Evolutionary conservation across 78 protist genomes (phyloP), one percentile per base, ranked within the genome.

Genomic region (Mastigamoeba balamuthi): DNA sequence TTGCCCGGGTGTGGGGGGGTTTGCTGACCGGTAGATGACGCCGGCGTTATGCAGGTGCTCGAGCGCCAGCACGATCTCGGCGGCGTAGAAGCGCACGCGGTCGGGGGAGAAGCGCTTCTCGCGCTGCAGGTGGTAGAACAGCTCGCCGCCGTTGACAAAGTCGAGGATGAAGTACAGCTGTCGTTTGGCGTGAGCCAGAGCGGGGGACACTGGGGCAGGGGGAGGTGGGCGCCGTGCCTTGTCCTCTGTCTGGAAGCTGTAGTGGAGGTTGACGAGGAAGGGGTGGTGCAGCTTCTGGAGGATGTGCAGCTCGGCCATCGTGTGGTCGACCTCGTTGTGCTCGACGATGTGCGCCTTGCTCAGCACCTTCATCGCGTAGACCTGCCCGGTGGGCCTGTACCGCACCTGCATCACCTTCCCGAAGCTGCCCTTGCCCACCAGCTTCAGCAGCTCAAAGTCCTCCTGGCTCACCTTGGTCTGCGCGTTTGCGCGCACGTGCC

Each of bases 341-440:
- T 72, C 80, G 29, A 91, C 77, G 27, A 92, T 72, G 9, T 85
- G 72, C 63, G 80, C 75, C 86, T 92, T 85, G 76, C 80, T 76
- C 3, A 87, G 43, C 1, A 87, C 92, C 72, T 90, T 90, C 86
- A 90, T 85, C 4, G 94, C 94, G 36, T 43, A 90, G 23, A 79
- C 58, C 58, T 84, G 84, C 0, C 87, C 88, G 0, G 94, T 90
- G 40, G 80, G 78, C 44, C 66, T 48, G 76, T 81, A 81, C 27
- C 85, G 40, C n/a, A 83, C 93, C 66, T 87, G 92, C 70, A 87
- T 87, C 10, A 92, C 96, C 85, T 93, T 90, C 17, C 97, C 97
- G 73, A 90, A 93, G 74, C 85, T 74, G 8, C 97, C 97, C 69
- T 86, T 87, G 63, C 97, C 97, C 25, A 93, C 78, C 17, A 88